phyloP scores from a whole-genome alignment of 192 early-diverging fungal genomes.

The Hyaloraphidium curvatum region DNA sequence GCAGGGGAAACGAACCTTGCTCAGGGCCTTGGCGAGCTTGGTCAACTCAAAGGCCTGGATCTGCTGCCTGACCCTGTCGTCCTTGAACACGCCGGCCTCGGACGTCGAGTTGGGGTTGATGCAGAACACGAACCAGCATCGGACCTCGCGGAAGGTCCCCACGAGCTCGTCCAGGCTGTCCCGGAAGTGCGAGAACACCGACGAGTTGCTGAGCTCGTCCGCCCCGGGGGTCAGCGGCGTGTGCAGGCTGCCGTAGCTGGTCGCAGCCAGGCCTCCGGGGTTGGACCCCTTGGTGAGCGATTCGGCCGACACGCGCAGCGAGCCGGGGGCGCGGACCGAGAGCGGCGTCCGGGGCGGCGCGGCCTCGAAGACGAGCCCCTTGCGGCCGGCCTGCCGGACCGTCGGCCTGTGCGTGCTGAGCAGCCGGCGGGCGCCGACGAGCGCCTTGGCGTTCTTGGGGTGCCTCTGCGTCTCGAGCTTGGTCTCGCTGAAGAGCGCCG shows the following conservation, averaged over 20 bases:
- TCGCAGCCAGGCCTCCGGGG: too few species aligned
- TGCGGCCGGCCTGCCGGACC: slow-evolving; percentile 30
- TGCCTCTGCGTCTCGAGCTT: slow-evolving; percentile 58
- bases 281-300: neutral
- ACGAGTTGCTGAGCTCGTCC: neutral
- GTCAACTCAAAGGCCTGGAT: slow-evolving; percentile 45
- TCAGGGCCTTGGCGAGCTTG: slow-evolving; percentile 30
- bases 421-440: slow-evolving; percentile 53
- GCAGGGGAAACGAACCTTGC: neutral
- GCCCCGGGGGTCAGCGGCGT: too few species aligned
- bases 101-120: slow-evolving; percentile 44
- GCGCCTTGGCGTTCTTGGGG: slow-evolving; percentile 54
- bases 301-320: neutral
- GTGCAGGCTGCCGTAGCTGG: too few species aligned
- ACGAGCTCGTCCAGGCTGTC: slow-evolving; percentile 35
- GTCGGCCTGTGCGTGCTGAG: slow-evolving; percentile 48
- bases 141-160: slow-evolving; percentile 21
- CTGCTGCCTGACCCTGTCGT: slow-evolving; percentile 42
- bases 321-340: neutral
- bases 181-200: neutral
- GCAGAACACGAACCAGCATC: slow-evolving; percentile 68
- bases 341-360: neutral
- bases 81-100: slow-evolving; percentile 23
- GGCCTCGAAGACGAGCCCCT: slow-evolving; percentile 3
- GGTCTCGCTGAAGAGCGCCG: slow-evolving; percentile 52